Conservation (phyloP, 106 monocot genomes). For the Apostasia ramifera region DNA sequence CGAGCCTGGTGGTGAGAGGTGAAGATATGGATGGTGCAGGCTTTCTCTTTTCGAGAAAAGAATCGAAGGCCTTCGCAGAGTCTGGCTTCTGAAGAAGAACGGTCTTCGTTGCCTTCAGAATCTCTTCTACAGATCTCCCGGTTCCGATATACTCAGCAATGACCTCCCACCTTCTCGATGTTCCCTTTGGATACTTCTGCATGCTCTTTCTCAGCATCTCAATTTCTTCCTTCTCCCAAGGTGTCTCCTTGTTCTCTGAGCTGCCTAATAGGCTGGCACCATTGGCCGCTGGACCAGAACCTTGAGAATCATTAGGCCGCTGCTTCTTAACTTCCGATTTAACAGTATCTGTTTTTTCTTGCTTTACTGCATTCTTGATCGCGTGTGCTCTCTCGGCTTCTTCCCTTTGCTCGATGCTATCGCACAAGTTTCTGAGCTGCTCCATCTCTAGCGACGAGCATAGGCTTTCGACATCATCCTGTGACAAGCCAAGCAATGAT, state of each 20-base stretch:
- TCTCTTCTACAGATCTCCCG: conserved; percentile 80
- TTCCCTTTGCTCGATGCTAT: conserved; percentile 47
- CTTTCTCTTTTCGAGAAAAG: conserved; percentile 90
- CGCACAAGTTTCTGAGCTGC: conserved; percentile 48
- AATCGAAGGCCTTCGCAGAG: conserved; percentile 79
- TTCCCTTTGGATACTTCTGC: conserved; percentile 90
- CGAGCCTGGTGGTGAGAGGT: conserved; percentile 65
- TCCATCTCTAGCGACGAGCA: conserved; percentile 64
- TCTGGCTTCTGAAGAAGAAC: conserved; percentile 91
- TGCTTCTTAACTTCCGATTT: conserved; percentile 12
- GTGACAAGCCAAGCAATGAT: conserved; percentile 33
- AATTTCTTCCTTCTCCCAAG: conserved; percentile 89
- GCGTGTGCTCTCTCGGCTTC: conserved; percentile 29
- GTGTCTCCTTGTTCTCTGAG: conserved; percentile 77
- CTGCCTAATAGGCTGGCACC: conserved; percentile 14
- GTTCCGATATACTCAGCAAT: conserved; percentile 92
- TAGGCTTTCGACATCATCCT: conserved; percentile 56
- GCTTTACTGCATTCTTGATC: conserved; percentile 33
- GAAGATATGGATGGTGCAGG: conserved; percentile 57
- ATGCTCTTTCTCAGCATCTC: conserved; percentile 85
- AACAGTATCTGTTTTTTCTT: conserved; percentile 1
- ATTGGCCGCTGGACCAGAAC: conserved; percentile 5
- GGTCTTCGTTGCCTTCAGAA: conserved; percentile 89
- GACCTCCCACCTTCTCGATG: conserved; percentile 90
- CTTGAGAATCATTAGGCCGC: conserved; percentile 12